phyloP scores from a whole-genome alignment of 208 protist genomes.

The Crithidia fasciculata region DNA sequence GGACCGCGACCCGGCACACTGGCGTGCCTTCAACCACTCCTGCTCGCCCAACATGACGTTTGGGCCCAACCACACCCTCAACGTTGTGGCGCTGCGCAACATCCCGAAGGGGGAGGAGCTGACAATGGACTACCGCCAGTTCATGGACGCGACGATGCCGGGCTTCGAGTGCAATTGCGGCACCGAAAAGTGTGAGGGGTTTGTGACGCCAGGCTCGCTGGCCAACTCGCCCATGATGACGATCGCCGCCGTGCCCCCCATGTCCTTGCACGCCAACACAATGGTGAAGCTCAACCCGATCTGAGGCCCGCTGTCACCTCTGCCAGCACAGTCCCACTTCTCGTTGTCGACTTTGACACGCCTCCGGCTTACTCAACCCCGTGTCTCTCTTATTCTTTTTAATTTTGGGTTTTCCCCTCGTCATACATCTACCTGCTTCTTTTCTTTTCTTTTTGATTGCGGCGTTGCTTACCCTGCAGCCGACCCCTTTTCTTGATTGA shows the following conservation, averaged over 20 bases:
- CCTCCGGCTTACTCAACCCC: background rate
- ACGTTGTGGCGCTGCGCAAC: conserved; percentile 72
- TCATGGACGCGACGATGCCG: conserved; percentile 84
- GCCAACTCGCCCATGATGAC: conserved; percentile 17
- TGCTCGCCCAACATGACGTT: conserved; percentile 88
- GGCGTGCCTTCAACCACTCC: conserved; percentile 82
- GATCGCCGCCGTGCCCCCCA: conserved; percentile 4
- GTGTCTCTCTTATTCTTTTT: background rate
- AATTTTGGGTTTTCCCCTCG: too few relatives aligned
- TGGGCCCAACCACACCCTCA: conserved; percentile 58
- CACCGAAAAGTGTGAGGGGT: conserved; percentile 47
- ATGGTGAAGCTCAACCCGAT: conserved; percentile 23
- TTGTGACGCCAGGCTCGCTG: conserved; percentile 51
- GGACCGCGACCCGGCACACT: conserved; percentile 71
- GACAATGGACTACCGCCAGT: conserved; percentile 90
- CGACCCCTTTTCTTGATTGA: too few relatives aligned
- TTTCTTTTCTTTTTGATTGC: too few relatives aligned
- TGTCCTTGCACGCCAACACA: conserved; percentile 16
- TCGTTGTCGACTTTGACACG: background rate
- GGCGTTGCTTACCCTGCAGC: too few relatives aligned
- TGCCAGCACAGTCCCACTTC: background rate
- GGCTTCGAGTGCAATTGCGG: conserved; percentile 76
- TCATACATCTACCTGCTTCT: too few relatives aligned
- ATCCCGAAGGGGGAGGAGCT: conserved; percentile 83
- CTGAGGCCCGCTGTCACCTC: background rate